A percentile compares a stretch with the other conserved stretches of the same genome.
These are phyloP conservation scores for Talaromyces thailandensis DNA, from an alignment of 495 filamentous ascomycete genomes.

Conservation along the genomic window DNA sequence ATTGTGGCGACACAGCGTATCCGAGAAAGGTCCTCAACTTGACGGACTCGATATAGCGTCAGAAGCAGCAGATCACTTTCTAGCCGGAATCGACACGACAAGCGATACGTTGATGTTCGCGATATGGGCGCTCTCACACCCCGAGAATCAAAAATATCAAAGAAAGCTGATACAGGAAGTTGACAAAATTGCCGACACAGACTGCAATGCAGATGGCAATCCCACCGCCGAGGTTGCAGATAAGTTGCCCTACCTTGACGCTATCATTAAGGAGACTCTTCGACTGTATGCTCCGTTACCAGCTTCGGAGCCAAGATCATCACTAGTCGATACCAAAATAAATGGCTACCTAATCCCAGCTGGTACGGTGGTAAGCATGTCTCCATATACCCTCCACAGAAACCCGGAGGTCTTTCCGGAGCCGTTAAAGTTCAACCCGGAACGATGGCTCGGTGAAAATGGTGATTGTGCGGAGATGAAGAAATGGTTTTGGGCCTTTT, in stretches of 20 bases:
- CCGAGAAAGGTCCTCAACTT: slow-evolving; percentile 1
- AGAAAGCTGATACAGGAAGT: slow-evolving; percentile 17
- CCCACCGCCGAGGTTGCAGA: neutral
- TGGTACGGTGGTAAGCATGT: neutral
- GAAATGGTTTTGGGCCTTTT: slow-evolving; percentile 26
- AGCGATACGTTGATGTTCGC: slow-evolving; percentile 25
- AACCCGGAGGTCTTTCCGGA: slow-evolving; percentile 5
- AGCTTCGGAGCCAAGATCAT: neutral
- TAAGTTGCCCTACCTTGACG: slow-evolving; percentile 30
- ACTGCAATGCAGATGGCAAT: neutral
- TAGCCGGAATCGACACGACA: slow-evolving; percentile 24
- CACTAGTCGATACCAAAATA: neutral
- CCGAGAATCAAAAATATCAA: slow-evolving; percentile 17
- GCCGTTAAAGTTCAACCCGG: slow-evolving; percentile 11
- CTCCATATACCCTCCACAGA: slow-evolving; percentile 1
- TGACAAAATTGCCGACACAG: neutral
- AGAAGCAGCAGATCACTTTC: slow-evolving; percentile 23
- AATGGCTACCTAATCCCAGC: slow-evolving; percentile 8
- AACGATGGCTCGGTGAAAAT: slow-evolving; percentile 15
- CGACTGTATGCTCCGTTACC: slow-evolving; percentile 40
- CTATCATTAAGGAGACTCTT: slow-evolving; percentile 45
- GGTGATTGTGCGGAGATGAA: slow-evolving; percentile 29
- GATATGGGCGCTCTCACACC: slow-evolving; percentile 23
- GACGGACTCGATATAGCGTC: slow-evolving; percentile 17
- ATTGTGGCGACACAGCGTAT: slow-evolving; percentile 12